Evolutionary conservation across 1,284 basidiomycete species (phyloP).

Genomic region (Moesziomyces globuligerus): DNA sequence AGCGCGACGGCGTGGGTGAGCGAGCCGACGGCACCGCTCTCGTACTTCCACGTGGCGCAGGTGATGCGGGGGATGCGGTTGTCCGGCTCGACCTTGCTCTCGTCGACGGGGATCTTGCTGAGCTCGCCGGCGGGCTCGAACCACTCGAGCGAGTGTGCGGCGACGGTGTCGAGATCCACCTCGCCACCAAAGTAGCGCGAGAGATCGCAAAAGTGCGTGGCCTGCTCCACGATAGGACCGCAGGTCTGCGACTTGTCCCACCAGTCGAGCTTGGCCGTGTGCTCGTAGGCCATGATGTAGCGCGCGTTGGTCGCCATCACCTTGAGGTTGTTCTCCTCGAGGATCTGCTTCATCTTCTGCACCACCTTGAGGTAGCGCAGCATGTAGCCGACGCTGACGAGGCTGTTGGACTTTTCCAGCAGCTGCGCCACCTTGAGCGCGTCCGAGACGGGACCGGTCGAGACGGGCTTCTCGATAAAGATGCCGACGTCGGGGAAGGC

Average conservation of each 20-base stretch:
- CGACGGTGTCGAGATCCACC: conserved; percentile 85
- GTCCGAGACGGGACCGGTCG: conserved; percentile 77
- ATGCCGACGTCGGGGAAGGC: conserved; percentile 78
- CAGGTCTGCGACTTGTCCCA: conserved; percentile 94
- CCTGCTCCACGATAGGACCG: conserved; percentile 95
- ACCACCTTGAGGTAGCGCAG: conserved; percentile 73
- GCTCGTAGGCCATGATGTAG: conserved; percentile 89
- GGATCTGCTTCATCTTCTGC: conserved; percentile 94
- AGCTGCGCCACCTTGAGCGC: conserved; percentile 67
- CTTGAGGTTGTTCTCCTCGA: conserved; percentile 91
- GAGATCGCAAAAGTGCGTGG: conserved; percentile 79
- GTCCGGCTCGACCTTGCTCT: conserved; percentile 74
- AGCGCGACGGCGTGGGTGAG: conserved; percentile 66
- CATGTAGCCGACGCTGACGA: conserved; percentile 88
- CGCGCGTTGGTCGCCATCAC: conserved; percentile 97
- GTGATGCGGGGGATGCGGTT: conserved; percentile 66
- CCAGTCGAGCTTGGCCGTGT: conserved; percentile 82
- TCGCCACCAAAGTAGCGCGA: conserved; percentile 98
- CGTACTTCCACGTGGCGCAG: conserved; percentile 67
- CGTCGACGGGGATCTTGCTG: conserved; percentile 82
- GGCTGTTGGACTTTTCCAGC: conserved; percentile 69
- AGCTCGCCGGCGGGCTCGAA: conserved; percentile 77
- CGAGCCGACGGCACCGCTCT: conserved; percentile 63
- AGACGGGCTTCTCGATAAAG: conserved; percentile 94
- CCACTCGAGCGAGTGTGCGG: conserved; percentile 68